Evolutionary conservation across 768 basidiomycete genomes (phyloP).

Genomic region (Xerocomus spinulosus): DNA sequence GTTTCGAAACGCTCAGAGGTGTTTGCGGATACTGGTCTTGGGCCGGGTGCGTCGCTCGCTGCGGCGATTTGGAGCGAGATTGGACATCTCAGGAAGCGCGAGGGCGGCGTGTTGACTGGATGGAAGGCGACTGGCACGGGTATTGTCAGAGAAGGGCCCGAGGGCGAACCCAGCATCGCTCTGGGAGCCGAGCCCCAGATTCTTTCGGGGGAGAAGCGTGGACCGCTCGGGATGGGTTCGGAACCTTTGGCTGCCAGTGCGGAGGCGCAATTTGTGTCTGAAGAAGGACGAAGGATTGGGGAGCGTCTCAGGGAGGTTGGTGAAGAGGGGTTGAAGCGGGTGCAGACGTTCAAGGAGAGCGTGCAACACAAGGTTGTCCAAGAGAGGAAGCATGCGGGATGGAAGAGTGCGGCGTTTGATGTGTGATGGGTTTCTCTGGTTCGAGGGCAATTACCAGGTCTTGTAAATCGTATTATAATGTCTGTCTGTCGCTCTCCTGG

Average conservation of each 20-base stretch:
- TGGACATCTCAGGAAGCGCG: constrained; percentile 46
- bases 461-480: not conserved
- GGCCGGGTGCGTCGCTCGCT: constrained; percentile 43
- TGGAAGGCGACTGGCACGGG: constrained; percentile 62
- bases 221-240: constrained; percentile 55
- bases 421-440: constrained; percentile 1
- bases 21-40: constrained; percentile 59
- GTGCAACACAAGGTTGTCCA: constrained; percentile 38
- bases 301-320: constrained; percentile 33
- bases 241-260: constrained; percentile 27
- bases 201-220: constrained; percentile 59
- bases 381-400: constrained; percentile 40
- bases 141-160: constrained; percentile 47
- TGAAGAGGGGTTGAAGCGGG: constrained; percentile 33
- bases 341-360: constrained; percentile 41
- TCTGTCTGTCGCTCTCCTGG: not conserved
- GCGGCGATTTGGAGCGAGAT: constrained; percentile 69
- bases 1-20: constrained; percentile 53
- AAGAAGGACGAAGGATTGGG: constrained; percentile 17
- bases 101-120: constrained; percentile 35
- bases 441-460: too few relatives aligned
- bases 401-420: constrained; percentile 50
- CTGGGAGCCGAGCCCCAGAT: constrained; percentile 75
- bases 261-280: not conserved
- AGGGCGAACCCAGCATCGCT: constrained; percentile 42